These are phyloP conservation scores for Lentinula raphanica DNA, from an alignment of 768 basidiomycete species.

Conservation along the genomic window DNA sequence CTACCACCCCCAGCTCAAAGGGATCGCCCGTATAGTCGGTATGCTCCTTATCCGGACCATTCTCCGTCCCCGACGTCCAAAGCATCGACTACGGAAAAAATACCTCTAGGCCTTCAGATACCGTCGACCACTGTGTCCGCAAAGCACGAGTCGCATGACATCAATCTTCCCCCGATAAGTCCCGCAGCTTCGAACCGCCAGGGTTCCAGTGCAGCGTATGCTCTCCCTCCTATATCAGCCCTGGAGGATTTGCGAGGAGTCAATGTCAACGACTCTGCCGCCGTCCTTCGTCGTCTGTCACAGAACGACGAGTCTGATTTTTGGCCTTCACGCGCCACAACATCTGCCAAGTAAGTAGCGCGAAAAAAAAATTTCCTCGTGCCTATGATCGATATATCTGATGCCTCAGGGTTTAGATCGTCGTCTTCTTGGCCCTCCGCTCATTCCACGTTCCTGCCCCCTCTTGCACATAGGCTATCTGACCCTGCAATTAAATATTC, in stretches of 20 bases:
- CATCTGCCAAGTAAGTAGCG: neutral
- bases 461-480: neutral
- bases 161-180: slow-evolving; percentile 10
- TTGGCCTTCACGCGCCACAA: slow-evolving; percentile 14
- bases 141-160: neutral
- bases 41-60: slow-evolving; percentile 1
- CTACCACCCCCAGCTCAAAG: neutral
- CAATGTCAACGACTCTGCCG: slow-evolving; percentile 50
- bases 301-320: slow-evolving; percentile 41
- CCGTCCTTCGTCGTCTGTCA: slow-evolving; percentile 60
- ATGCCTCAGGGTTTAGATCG: neutral
- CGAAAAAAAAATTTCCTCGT: neutral
- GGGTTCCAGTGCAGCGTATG: slow-evolving; percentile 28
- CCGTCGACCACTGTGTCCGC: neutral
- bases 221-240: slow-evolving; percentile 64
- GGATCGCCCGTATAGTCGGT: slow-evolving; percentile 1
- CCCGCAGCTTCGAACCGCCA: neutral
- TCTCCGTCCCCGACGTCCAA: neutral
- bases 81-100: neutral
- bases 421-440: neutral
- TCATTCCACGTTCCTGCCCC: neutral
- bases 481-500: slow-evolving; percentile 1
- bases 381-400: neutral
- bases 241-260: slow-evolving; percentile 59
- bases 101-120: neutral